Percentiles rank a stretch among this genome's conserved stretches.
Conservation (phyloP, 2,329 filamentous ascomycete species). For the Fusarium domesticum region DNA sequence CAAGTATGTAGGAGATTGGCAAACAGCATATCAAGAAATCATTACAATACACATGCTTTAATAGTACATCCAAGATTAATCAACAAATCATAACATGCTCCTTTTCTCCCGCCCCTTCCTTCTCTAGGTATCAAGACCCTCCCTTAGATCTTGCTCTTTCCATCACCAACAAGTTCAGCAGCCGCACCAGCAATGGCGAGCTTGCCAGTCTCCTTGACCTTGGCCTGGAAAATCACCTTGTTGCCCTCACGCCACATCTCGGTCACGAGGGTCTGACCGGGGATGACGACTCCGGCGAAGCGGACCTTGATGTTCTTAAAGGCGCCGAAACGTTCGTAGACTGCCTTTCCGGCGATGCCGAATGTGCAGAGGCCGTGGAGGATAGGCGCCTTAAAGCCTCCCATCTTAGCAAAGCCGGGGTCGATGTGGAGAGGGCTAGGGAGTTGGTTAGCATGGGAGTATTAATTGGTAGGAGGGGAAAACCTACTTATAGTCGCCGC, state of each 20-base stretch:
- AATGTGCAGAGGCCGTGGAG: constrained; percentile 97
- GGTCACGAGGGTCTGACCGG: constrained; percentile 84
- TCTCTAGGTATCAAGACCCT: neutral
- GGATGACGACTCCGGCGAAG: constrained; percentile 81
- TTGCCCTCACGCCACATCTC: constrained; percentile 92
- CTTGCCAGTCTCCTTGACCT: constrained; percentile 91
- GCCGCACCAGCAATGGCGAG: constrained; percentile 78
- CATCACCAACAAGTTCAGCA: constrained; percentile 60
- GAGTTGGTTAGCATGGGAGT: constrained; percentile 5
- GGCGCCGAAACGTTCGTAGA: constrained; percentile 77
- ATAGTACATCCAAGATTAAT: constrained; percentile 21
- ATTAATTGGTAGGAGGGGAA: neutral
- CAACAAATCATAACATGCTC: constrained; percentile 11
- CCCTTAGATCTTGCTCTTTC: constrained; percentile 33
- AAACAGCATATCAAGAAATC: constrained; percentile 17
- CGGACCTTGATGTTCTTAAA: constrained; percentile 92
- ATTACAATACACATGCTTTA: constrained; percentile 30
- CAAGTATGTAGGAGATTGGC: too few species aligned
- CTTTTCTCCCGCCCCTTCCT: too few species aligned
- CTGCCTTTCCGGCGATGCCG: constrained; percentile 85
- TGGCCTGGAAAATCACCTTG: constrained; percentile 79
- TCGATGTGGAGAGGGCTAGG: constrained; percentile 84
- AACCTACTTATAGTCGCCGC: constrained; percentile 80
- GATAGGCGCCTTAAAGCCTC: constrained; percentile 91
- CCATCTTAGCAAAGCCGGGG: constrained; percentile 88